Conservation (phyloP, 2,329 filamentous ascomycete genomes). For the Chaetomium olivaceum region DNA sequence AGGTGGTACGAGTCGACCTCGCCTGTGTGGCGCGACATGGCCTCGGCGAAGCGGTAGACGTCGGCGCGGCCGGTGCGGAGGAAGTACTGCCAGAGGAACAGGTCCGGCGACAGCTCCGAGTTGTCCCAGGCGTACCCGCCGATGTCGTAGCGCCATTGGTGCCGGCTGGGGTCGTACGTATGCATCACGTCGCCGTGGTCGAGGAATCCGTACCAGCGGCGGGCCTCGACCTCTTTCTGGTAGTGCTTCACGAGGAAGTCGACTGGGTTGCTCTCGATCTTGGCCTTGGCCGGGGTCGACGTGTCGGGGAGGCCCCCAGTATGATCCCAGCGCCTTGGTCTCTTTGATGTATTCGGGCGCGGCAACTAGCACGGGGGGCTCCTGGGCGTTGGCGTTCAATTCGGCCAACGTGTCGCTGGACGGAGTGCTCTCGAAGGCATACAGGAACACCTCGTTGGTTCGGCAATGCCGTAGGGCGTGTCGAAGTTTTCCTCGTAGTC, state of each 20-base stretch:
- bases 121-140: slow-evolving; percentile 68
- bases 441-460: slow-evolving; percentile 58
- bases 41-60: slow-evolving; percentile 60
- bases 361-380: slow-evolving; percentile 54
- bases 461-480: slow-evolving; percentile 59
- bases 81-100: slow-evolving; percentile 65
- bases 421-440: slow-evolving; percentile 55
- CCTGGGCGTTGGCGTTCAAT: slow-evolving; percentile 48
- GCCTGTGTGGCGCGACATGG: slow-evolving; percentile 57
- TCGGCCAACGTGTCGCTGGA: slow-evolving; percentile 47
- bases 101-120: slow-evolving; percentile 61
- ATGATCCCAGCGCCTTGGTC: slow-evolving; percentile 56
- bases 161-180: slow-evolving; percentile 59
- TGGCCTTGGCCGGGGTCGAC: slow-evolving; percentile 35
- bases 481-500: slow-evolving; percentile 58
- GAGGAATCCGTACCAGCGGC: slow-evolving; percentile 64
- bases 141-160: slow-evolving; percentile 63
- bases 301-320: slow-evolving; percentile 51
- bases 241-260: slow-evolving; percentile 60
- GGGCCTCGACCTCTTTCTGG: slow-evolving; percentile 54
- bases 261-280: slow-evolving; percentile 55
- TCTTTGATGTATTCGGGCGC: slow-evolving; percentile 50
- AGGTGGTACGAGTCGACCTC: slow-evolving; percentile 65
- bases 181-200: slow-evolving; percentile 65
- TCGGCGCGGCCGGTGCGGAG: slow-evolving; percentile 58